These are phyloP conservation scores for Trypanosoma theileri DNA, from an alignment of 208 protist genomes.

Conservation along the genomic window DNA sequence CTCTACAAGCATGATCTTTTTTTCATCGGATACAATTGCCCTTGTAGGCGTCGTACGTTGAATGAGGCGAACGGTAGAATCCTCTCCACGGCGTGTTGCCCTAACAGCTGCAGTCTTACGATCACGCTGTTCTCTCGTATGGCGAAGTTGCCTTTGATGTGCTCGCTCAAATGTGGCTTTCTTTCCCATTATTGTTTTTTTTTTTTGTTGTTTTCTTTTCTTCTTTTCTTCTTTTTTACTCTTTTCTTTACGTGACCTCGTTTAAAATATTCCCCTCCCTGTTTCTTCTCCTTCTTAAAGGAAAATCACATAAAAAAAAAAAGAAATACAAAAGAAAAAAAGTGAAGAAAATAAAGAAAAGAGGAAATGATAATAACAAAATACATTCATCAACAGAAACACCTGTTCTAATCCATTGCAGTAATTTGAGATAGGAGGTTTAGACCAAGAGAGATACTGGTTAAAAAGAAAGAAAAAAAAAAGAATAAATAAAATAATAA, in stretches of 20 bases:
- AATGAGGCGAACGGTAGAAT: conserved; percentile 48
- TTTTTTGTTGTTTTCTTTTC: not conserved
- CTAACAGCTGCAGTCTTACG: conserved; percentile 56
- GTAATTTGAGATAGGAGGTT: no score
- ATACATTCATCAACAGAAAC: no score
- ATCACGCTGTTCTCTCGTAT: conserved; percentile 51
- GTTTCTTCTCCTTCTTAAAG: not conserved
- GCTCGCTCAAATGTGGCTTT: conserved; percentile 57
- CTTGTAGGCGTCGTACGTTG: conserved; percentile 46
- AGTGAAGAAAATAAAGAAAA: not conserved
- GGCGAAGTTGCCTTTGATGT: conserved; percentile 53
- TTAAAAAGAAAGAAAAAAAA: no score
- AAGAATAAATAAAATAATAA: no score
- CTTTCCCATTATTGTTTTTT: conserved; percentile 57
- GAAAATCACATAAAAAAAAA: conserved; percentile 2
- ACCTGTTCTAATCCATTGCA: no score
- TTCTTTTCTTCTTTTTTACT: not conserved
- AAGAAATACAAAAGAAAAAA: not conserved
- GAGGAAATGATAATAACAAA: not conserved
- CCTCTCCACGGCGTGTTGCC: conserved; percentile 61
- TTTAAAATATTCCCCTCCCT: not conserved
- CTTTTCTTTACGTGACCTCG: not conserved
- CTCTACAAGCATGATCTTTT: conserved; percentile 54
- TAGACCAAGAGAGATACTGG: no score
- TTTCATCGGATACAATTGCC: conserved; percentile 38